Evolutionary conservation across 306 rosid genomes (phyloP), one percentile per base, ranked within the genome.

Genomic region (Lathyrus aphaca): DNA sequence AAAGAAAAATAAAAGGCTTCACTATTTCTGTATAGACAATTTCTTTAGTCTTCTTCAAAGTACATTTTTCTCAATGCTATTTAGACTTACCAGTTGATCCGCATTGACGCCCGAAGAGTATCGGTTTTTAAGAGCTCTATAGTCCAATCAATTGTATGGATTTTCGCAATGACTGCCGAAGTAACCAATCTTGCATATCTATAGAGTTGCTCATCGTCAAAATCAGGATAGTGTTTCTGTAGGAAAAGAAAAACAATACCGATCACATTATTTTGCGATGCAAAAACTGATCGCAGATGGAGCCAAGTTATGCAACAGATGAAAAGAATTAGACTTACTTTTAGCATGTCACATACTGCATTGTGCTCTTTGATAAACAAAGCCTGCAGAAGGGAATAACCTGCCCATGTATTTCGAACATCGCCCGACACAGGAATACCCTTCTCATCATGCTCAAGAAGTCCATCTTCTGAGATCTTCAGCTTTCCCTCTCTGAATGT

Each of bases 121-220:
- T 88, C 86, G 12, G 89, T 88, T 68, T 79, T 88, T 7, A 91
- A 70, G 66, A 91, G 92, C 74, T 91, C 90, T 8, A 88, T 85
- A 45, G 97, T 88, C 95, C 97, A 91, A 74, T 88, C 97, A 61
- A 88, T 88, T 64, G 95, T 91, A 82, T 91, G 97, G 63, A 91
- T 75, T 78, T 91, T 91, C 11, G 97, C 97, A 62, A 81, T 86
- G 50, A 88, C 86, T 14, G 95, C 92, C 62, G 97, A 84, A 66
- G 87, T 88, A 72, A 86, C 97, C 83, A 91, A 68, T 78, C 92
- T 84, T 66, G 91, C 88, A 68, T 79, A 80, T 80, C 87, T 73
- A 51, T 82, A 90, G 78, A 88, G 86, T 45, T 78, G 80, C 74
- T 90, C 91, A 69, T 90, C 96, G 63, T 84, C 91, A 27, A 82